Percentiles rank a stretch among this genome's conserved stretches.
phyloP scores from a whole-genome alignment of 2,329 filamentous ascomycete species.

The Emmonsiellopsis sp. region DNA sequence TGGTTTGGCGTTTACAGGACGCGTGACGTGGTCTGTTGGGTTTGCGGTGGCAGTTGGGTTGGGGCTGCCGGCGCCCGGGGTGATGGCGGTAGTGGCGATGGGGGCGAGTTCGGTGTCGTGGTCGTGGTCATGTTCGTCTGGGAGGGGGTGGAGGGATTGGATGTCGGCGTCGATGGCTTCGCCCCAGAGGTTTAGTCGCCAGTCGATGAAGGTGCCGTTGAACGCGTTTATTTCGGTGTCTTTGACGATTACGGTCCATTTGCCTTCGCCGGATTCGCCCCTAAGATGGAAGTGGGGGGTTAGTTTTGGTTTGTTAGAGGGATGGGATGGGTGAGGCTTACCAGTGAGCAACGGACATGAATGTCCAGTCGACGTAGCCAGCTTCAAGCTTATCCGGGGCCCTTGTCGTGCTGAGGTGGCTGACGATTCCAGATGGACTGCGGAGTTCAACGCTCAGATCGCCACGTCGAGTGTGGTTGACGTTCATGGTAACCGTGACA shows the following conservation, averaged over 20 bases:
- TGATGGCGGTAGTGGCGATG: constrained; percentile 45
- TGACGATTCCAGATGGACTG: constrained; percentile 72
- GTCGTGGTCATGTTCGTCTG: constrained; percentile 71
- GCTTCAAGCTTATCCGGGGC: constrained; percentile 53
- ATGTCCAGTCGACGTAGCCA: constrained; percentile 93
- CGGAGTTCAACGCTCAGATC: constrained; percentile 87
- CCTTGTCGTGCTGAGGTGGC: constrained; percentile 71
- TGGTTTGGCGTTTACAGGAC: constrained; percentile 54
- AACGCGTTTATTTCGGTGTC: constrained; percentile 70
- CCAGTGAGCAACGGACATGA: constrained; percentile 98
- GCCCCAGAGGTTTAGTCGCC: constrained; percentile 90
- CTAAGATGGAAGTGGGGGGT: constrained; percentile 37
- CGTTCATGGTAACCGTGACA: constrained; percentile 95
- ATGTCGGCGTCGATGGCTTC: constrained; percentile 69
- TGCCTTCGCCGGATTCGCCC: constrained; percentile 81
- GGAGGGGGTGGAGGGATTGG: constrained; percentile 68
- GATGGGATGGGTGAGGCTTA: constrained; percentile 33
- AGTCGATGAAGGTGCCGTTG: constrained; percentile 74
- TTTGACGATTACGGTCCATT: constrained; percentile 84
- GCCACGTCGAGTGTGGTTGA: constrained; percentile 75
- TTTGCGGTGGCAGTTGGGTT: constrained; percentile 36
- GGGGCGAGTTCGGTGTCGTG: constrained; percentile 62
- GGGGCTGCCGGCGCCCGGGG: constrained; percentile 50
- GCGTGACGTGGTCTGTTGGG: constrained; percentile 56
- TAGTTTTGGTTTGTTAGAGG: not conserved